These are phyloP conservation scores for Polyplosphaeria fusca DNA, from an alignment of 495 filamentous ascomycete species.

Conservation along the genomic window DNA sequence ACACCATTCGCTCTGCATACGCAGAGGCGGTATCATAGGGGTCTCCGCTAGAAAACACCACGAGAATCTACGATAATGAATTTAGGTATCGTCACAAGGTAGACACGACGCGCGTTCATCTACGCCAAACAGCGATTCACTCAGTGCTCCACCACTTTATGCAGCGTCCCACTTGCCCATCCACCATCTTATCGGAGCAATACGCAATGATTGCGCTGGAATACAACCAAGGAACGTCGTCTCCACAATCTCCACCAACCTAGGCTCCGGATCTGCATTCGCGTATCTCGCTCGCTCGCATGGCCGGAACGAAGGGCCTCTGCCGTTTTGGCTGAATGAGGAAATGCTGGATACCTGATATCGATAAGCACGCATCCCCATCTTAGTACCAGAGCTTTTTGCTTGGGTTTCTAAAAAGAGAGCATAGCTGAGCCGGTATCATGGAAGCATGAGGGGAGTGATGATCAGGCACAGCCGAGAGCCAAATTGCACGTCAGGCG, in stretches of 20 bases:
- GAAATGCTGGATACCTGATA: slow-evolving; percentile 4
- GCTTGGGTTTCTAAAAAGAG: background rate
- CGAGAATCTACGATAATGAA: too few relatives aligned
- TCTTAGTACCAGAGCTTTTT: background rate
- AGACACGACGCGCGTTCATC: background rate
- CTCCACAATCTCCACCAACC: background rate
- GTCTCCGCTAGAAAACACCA: too few relatives aligned
- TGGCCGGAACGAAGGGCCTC: background rate
- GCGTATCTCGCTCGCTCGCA: background rate
- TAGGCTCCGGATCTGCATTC: background rate
- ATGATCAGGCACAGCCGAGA: too few relatives aligned
- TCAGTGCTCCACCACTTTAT: too few relatives aligned
- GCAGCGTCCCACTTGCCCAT: too few relatives aligned
- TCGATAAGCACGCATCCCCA: background rate
- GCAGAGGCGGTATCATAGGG: too few relatives aligned
- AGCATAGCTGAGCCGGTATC: background rate
- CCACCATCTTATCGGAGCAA: too few relatives aligned
- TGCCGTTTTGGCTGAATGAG: background rate
- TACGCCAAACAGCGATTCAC: background rate
- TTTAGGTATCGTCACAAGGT: too few relatives aligned
- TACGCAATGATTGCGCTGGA: too few relatives aligned
- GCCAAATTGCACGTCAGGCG: too few relatives aligned
- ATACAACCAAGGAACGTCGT: too few relatives aligned
- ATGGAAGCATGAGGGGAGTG: background rate
- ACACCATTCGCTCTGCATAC: too few relatives aligned